These are phyloP conservation scores for Mycena alexandri DNA, from an alignment of 768 basidiomycete genomes.

Conservation along the genomic window DNA sequence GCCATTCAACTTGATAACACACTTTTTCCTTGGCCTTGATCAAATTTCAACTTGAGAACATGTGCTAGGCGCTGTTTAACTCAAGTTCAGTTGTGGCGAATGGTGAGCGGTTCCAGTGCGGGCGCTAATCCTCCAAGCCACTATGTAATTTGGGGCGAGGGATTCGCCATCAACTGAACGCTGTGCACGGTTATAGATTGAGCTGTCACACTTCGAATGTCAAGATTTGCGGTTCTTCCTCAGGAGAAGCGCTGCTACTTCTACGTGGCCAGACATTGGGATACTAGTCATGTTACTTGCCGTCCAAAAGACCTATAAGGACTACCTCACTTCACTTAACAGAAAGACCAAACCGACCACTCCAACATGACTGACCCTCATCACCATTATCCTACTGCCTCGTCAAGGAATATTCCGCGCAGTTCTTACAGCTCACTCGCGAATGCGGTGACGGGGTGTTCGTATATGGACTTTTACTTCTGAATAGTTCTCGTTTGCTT, in stretches of 20 bases:
- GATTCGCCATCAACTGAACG: conserved; percentile 2
- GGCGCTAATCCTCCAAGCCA: not conserved
- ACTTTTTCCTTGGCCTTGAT: conserved; percentile 1
- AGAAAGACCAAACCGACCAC: not conserved
- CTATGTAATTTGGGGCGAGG: not conserved
- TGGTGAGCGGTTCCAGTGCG: not conserved
- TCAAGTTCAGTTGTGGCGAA: not conserved
- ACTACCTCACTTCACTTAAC: not conserved
- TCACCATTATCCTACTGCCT: conserved; percentile 2
- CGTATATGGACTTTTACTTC: not conserved
- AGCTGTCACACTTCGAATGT: conserved; percentile 21
- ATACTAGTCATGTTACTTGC: conserved; percentile 12
- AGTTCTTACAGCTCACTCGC: conserved; percentile 25
- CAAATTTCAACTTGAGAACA: not conserved
- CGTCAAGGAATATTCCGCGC: conserved; percentile 3
- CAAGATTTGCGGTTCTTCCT: conserved; percentile 8
- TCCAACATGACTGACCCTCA: conserved; percentile 9
- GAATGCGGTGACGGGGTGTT: conserved; percentile 23
- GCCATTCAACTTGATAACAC: not conserved
- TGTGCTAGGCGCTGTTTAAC: no score
- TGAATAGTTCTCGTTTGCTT: not conserved
- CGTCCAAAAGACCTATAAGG: conserved; percentile 7
- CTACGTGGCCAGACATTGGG: not conserved
- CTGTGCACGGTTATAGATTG: conserved; percentile 4
- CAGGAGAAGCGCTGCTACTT: conserved; percentile 1